Percentiles rank a stretch among this genome's conserved stretches.
Conservation (phyloP, 768 basidiomycete species). For the Pisolithus albus region DNA sequence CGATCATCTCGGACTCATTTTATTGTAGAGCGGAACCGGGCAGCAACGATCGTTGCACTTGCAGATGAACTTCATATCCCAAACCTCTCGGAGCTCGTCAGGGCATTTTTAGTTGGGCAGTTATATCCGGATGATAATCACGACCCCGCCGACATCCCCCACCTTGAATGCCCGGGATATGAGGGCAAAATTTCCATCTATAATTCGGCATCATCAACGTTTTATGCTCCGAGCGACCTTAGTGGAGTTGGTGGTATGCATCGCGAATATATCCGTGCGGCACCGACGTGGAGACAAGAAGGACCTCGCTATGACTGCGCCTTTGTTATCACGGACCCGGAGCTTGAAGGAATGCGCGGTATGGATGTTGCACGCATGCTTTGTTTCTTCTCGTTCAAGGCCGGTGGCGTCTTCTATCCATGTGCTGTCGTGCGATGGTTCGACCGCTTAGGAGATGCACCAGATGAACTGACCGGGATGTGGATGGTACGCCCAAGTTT, state of each 20-base stretch:
- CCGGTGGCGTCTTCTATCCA: background rate
- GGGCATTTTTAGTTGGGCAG: slow-evolving; percentile 1
- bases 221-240: background rate
- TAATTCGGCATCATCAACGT: no score
- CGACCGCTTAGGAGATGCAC: slow-evolving; percentile 1
- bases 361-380: no score
- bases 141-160: no score
- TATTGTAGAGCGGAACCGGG: background rate
- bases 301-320: background rate
- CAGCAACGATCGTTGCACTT: background rate
- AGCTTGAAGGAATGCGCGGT: no score
- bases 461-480: slow-evolving; percentile 18
- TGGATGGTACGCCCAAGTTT: slow-evolving; percentile 12
- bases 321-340: no score
- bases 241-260: slow-evolving; percentile 6
- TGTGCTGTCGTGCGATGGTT: slow-evolving; percentile 19
- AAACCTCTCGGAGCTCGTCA: background rate
- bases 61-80: background rate
- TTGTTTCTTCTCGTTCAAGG: background rate
- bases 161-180: no score
- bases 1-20: background rate
- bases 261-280: slow-evolving; percentile 15
- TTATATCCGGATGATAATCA: slow-evolving; percentile 7
- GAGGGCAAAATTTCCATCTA: no score
- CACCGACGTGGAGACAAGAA: slow-evolving; percentile 12